phyloP scores from a whole-genome alignment of 257 asterid genomes.

The Ocimum tenuiflorum region DNA sequence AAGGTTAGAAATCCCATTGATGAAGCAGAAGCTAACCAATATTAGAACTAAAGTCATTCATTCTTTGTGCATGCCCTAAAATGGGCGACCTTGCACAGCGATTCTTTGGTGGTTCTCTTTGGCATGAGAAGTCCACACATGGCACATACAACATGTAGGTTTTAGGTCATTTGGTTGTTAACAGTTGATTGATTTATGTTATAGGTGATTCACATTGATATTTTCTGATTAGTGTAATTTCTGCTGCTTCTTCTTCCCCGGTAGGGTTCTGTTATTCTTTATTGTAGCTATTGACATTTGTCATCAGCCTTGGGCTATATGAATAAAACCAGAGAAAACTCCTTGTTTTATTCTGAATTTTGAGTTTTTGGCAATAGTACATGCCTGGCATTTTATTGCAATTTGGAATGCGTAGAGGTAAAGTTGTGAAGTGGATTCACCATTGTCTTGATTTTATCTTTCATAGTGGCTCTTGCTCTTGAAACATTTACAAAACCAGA shows the following conservation, averaged over 20 bases:
- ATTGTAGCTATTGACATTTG: slow-evolving; percentile 1
- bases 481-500: too few relatives aligned
- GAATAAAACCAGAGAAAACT: not conserved
- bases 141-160: not conserved
- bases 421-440: too few relatives aligned
- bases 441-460: too few relatives aligned
- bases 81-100: not conserved
- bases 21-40: not conserved
- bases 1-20: not conserved
- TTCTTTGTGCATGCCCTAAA: slow-evolving; percentile 13
- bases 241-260: not conserved
- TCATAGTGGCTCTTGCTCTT: too few relatives aligned
- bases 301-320: not conserved
- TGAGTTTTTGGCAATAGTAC: too few relatives aligned
- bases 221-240: not conserved
- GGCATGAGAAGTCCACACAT: slow-evolving; percentile 4
- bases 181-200: not conserved
- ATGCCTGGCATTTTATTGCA: too few relatives aligned
- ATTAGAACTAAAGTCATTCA: slow-evolving; percentile 17
- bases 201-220: not conserved
- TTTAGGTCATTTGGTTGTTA: slow-evolving; percentile 7
- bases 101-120: not conserved
- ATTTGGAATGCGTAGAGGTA: too few relatives aligned
- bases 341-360: not conserved
- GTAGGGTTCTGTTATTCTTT: slow-evolving; percentile 2